These are phyloP conservation scores for Agarophyton chilense DNA, from an alignment of 23 red algal genomes.

Conservation along the genomic window DNA sequence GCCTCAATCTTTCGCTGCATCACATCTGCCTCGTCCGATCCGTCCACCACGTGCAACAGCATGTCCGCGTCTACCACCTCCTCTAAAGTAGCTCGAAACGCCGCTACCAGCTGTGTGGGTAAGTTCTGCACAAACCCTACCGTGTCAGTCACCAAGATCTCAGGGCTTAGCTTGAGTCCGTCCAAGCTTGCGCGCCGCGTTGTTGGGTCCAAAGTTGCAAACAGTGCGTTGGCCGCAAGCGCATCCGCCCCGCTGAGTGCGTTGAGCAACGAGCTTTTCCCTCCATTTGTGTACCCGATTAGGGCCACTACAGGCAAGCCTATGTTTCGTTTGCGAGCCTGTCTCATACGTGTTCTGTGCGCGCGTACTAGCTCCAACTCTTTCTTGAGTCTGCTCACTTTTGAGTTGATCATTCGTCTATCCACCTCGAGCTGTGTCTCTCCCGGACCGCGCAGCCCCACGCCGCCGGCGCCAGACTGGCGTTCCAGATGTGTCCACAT, in stretches of 20 bases:
- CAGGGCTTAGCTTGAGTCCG: conserved; percentile 72
- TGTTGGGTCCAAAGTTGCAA: conserved; percentile 95
- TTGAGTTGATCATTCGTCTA: conserved; percentile 68
- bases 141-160: conserved; percentile 88
- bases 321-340: conserved; percentile 42
- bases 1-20: conserved; percentile 62
- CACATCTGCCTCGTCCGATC: conserved; percentile 34
- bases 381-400: conserved; percentile 74
- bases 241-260: conserved; percentile 67
- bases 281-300: conserved; percentile 87
- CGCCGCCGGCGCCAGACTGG: conserved; percentile 84
- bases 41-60: conserved; percentile 94
- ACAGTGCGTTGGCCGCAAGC: conserved; percentile 84
- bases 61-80: conserved; percentile 93
- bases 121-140: conserved; percentile 99
- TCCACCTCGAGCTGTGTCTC: conserved; percentile 97
- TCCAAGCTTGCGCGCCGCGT: conserved; percentile 79
- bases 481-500: conserved; percentile 97
- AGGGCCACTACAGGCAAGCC: conserved; percentile 82
- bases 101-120: conserved; percentile 91
- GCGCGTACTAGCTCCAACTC: conserved; percentile 73
- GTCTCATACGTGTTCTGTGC: conserved; percentile 65
- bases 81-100: conserved; percentile 95
- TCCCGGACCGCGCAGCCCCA: conserved; percentile 90
- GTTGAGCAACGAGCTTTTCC: conserved; percentile 86